A percentile compares a stretch with the other conserved stretches of the same genome.
Conservation (phyloP, 148 eudicot species). For the Dianthus caryophyllus region DNA sequence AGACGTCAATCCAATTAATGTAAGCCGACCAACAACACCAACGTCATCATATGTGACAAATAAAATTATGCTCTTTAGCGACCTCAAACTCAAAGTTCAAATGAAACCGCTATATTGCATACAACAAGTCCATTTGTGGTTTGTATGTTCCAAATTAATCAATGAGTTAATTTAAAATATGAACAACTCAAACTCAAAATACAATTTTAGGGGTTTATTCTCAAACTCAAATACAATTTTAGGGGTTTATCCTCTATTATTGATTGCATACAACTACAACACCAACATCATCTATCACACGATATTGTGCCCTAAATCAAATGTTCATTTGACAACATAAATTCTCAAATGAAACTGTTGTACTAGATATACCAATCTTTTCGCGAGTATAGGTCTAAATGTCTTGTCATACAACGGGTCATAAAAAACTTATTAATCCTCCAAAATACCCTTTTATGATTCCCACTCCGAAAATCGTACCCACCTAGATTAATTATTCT, state of each 20-base stretch:
- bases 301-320: background rate
- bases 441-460: background rate
- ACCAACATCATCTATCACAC: background rate
- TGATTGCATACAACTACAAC: slow-evolving; percentile 5
- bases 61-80: too few species aligned
- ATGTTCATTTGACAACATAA: too few species aligned
- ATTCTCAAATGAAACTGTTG: background rate
- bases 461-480: too few species aligned
- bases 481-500: too few species aligned
- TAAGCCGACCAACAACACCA: too few species aligned
- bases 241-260: background rate
- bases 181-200: slow-evolving; percentile 2
- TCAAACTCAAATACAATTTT: background rate
- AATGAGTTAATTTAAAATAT: slow-evolving; percentile 10
- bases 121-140: background rate
- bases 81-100: too few species aligned
- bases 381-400: too few species aligned
- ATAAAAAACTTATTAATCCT: too few species aligned
- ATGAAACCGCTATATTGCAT: slow-evolving; percentile 11
- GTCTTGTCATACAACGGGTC: too few species aligned
- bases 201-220: background rate
- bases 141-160: slow-evolving; percentile 1
- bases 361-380: too few species aligned
- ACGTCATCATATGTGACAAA: too few species aligned
- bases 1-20: too few species aligned